Base-by-base conservation (phyloP, 2,329 filamentous ascomycete species). In the Dactylonectria estremocensis region DNA sequence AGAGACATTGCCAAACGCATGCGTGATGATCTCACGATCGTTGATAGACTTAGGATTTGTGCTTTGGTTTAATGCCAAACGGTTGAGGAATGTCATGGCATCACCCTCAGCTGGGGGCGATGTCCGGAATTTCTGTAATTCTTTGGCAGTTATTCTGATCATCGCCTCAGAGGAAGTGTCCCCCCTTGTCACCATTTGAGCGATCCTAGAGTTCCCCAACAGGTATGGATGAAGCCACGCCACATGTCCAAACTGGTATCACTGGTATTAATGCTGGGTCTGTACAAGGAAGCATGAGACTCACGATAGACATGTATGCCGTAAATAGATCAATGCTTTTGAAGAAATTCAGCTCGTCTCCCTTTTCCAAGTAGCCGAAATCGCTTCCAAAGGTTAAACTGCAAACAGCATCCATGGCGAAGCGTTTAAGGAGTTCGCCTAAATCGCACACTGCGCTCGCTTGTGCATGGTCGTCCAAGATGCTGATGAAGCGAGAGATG, bases 231-330 rank as follows among this genome's bases (percentile, higher is more conserved):
- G 61, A 1, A 64, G 37, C 61, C 61, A 64, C 1, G 61, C 54
- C 1, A 59, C 48, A 37, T 64, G 61, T 28, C 61, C 61, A 40
- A 59, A 43, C 61, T 64, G 10, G 18, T 3, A 31, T 11, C 24
- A 8, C 8, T 4, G 7, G 2, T 43, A 14, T 43, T n/a, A 43
- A n/a, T n/a, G 5, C n/a, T 5, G 40, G 40, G n/a, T n/a, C 5
- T 43, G 9, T 11, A 14, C 35, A 3, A 7, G 40, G 16, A 14
- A 43, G 40, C 6, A n/a, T n/a, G 5, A 28, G 1, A 58, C 61
- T 59, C 22, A 64, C 61, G 59, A 64, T 59, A 3, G 61, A 52
- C 61, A 64, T 64, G 28, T 64, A 64, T 13, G 48, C 49, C 2
- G 54, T 64, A 18, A 52, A 52, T 1, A 59, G 5, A n/a, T 64